These are phyloP conservation scores for Trapa bicornis DNA, from an alignment of 345 rosid species.

Conservation along the genomic window DNA sequence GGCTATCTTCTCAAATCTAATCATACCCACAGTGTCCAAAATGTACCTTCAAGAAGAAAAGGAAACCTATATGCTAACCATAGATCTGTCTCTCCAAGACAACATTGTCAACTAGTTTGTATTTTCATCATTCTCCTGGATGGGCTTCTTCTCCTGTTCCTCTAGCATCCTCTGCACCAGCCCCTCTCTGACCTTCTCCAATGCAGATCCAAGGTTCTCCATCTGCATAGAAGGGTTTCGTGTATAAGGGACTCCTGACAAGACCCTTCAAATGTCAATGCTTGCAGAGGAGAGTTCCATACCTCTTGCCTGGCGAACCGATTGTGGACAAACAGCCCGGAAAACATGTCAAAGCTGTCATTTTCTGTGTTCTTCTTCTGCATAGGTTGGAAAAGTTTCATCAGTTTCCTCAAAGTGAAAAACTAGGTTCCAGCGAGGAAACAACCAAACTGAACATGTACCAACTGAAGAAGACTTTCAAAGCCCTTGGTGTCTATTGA, in stretches of 20 bases:
- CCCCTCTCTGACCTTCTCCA: constrained; percentile 26
- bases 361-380: constrained; percentile 28
- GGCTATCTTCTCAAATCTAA: too few relatives aligned
- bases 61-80: too few relatives aligned
- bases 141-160: constrained; percentile 12
- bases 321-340: constrained; percentile 34
- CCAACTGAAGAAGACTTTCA: constrained; percentile 27
- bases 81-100: background rate
- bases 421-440: background rate
- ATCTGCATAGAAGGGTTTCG: constrained; percentile 23
- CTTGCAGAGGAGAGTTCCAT: background rate
- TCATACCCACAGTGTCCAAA: too few relatives aligned
- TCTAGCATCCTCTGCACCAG: constrained; percentile 16
- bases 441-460: constrained; percentile 1
- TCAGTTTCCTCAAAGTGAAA: background rate
- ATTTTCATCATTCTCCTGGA: background rate
- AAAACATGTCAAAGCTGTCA: constrained; percentile 35
- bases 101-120: background rate
- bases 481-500: constrained; percentile 31
- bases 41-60: too few relatives aligned
- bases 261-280: background rate
- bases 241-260: background rate
- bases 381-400: constrained; percentile 2
- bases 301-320: constrained; percentile 47
- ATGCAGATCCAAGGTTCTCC: constrained; percentile 26